These are phyloP conservation scores for Camellia lanceoleosa DNA, from an alignment of 148 eudicot species.

Conservation along the genomic window DNA sequence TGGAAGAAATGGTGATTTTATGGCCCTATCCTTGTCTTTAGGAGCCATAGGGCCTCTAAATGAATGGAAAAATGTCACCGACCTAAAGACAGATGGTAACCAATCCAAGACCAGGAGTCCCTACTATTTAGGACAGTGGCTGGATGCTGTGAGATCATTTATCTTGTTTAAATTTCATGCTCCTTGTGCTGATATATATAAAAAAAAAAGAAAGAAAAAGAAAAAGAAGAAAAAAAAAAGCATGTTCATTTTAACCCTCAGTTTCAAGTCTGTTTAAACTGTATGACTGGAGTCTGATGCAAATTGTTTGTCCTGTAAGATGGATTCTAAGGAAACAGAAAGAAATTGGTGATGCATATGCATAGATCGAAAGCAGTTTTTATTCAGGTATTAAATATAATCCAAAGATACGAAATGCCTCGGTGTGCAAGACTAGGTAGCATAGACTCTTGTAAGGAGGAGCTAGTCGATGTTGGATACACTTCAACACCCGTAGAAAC, in stretches of 20 bases:
- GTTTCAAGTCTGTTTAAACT: background rate
- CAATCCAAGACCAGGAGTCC: background rate
- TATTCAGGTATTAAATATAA: background rate
- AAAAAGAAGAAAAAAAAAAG: no score
- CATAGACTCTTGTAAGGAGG: background rate
- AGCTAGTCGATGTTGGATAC: background rate
- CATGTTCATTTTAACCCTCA: background rate
- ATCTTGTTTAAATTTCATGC: background rate
- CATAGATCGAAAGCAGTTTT: background rate
- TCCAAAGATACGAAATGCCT: background rate
- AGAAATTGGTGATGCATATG: background rate
- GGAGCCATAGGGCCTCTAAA: background rate
- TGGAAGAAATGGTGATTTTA: slow-evolving; percentile 4
- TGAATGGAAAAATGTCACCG: background rate
- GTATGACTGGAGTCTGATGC: background rate
- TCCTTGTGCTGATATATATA: no score
- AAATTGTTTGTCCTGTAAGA: background rate
- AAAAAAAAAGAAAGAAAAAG: no score
- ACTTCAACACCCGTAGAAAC: background rate
- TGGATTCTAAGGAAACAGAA: background rate
- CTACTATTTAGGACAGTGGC: background rate
- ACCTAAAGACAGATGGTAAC: background rate
- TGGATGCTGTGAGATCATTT: background rate
- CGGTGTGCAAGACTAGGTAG: background rate
- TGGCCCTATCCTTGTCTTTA: background rate